Base-by-base conservation (phyloP, 345 rosid genomes). In the Syzygium oleosum region DNA sequence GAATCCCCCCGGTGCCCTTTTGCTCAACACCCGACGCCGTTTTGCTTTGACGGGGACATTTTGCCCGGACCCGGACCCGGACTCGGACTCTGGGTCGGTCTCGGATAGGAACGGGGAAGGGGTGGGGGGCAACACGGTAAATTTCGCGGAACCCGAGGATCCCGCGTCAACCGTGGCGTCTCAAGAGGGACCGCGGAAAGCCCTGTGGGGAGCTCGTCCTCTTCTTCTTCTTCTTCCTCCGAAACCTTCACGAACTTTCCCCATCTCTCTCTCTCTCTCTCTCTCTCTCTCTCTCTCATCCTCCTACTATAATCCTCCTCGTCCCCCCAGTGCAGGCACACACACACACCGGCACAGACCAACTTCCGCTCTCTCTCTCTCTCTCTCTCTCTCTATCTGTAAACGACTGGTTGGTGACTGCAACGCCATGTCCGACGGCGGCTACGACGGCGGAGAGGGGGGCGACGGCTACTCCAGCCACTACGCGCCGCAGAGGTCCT, bases 111-210 rank as follows among this genome's bases (percentile, higher is more conserved):
- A 59, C 14, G 31, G 34, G 68, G 68, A 12, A 59, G 54, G 54
- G 19, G 80, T 13, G 46, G 49, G 46, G 38, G 91, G 21, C 52
- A 84, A 9, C 34, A 79, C 23, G 53, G 91, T 88, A 86, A 86
- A 12, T 86, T 11, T 27, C 27, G 9, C 12, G 1, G 15, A 25
- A 22, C 1, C 1, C 31, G 22, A 14, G 87, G 13, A 68, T 43
- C 31, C 89, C 92, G 91, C 91, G 94, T 92, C 94, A 87, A 89
- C 88, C 1, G 14, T 73, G 91, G 91, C 93, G 92, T 87, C 89
- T 84, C 46, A 38, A 38, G 46, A 19, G 16, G 68, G 51, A 51
- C 51, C 2, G 53, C 5, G 22, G 25, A 3, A 51, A 17, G 8
- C 59, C 84, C 11, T 27, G 5, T n/a, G 73, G 34, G 17, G 15